Conservation (phyloP, 768 basidiomycete genomes). For the Calocybe cyanea region DNA sequence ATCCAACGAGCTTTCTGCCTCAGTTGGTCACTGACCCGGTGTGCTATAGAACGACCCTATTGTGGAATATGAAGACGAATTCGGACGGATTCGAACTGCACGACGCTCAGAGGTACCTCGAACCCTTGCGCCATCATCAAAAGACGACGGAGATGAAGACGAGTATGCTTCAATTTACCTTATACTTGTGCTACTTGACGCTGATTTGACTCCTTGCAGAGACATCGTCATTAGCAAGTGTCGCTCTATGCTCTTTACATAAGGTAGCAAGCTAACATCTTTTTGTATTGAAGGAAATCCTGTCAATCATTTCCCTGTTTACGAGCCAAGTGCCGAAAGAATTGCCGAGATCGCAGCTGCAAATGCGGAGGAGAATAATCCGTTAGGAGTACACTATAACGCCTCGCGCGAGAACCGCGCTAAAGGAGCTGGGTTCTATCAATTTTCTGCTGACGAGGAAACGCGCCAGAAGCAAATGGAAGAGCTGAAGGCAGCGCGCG, state of each 20-base stretch:
- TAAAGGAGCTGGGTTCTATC: slow-evolving; percentile 89
- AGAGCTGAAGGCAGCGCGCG: slow-evolving; percentile 60
- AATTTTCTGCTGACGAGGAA: slow-evolving; percentile 86
- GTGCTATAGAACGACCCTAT: slow-evolving; percentile 63
- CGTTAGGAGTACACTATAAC: slow-evolving; percentile 78
- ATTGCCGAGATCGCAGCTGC: slow-evolving; percentile 71
- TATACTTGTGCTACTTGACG: too few species aligned
- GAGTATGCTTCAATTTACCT: slow-evolving; percentile 38
- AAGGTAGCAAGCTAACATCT: slow-evolving; percentile 1
- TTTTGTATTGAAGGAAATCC: slow-evolving; percentile 59
- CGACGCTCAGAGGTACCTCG: slow-evolving; percentile 76
- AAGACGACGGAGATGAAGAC: slow-evolving; percentile 50
- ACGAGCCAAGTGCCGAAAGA: slow-evolving; percentile 79
- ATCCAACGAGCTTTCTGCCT: slow-evolving; percentile 7
- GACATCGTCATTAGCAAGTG: slow-evolving; percentile 56
- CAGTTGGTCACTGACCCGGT: slow-evolving; percentile 4
- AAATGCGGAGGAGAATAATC: slow-evolving; percentile 67
- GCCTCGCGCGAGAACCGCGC: slow-evolving; percentile 77
- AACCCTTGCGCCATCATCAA: slow-evolving; percentile 46
- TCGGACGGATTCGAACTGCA: slow-evolving; percentile 70
- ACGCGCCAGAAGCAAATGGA: slow-evolving; percentile 79
- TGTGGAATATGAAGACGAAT: slow-evolving; percentile 85
- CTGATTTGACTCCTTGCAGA: slow-evolving; percentile 26
- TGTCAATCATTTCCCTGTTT: slow-evolving; percentile 82
- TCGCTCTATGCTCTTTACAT: background rate